Conservation (phyloP, 208 protist genomes). For the Tetramitus jugosus region DNA sequence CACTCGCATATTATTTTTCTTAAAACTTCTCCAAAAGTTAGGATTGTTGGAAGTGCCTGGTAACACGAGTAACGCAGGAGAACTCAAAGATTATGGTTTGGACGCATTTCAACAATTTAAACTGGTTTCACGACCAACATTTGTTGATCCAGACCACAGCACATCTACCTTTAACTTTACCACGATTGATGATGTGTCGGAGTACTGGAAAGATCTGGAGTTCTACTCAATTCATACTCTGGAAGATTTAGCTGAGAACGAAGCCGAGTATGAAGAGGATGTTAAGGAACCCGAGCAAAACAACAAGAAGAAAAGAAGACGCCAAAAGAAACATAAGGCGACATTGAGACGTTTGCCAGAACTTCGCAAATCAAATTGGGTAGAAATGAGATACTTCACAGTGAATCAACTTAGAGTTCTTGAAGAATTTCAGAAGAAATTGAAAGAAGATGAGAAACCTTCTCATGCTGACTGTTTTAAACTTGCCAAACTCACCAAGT, state of each 20-base stretch:
- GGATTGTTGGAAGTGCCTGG: no score
- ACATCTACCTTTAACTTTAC: not conserved
- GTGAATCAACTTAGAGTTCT: not conserved
- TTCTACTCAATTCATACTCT: not conserved
- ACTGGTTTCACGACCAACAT: no score
- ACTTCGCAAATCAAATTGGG: not conserved
- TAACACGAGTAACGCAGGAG: no score
- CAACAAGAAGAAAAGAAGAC: no score
- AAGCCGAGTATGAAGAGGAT: not conserved
- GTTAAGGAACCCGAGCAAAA: not conserved
- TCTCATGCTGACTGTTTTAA: not conserved
- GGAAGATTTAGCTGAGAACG: not conserved
- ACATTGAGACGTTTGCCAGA: not conserved
- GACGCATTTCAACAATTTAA: no score
- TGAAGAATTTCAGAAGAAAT: not conserved
- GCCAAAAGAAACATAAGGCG: not conserved
- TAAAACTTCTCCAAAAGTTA: no score
- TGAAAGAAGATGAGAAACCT: not conserved
- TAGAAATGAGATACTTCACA: not conserved
- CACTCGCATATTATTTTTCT: no score
- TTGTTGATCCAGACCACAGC: not conserved
- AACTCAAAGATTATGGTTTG: no score
- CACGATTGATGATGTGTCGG: not conserved
- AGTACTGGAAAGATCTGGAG: conserved; percentile 1
- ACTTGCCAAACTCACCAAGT: not conserved